phyloP scores from a whole-genome alignment of 768 basidiomycete genomes.

The Cystofilobasidium ferigula region DNA sequence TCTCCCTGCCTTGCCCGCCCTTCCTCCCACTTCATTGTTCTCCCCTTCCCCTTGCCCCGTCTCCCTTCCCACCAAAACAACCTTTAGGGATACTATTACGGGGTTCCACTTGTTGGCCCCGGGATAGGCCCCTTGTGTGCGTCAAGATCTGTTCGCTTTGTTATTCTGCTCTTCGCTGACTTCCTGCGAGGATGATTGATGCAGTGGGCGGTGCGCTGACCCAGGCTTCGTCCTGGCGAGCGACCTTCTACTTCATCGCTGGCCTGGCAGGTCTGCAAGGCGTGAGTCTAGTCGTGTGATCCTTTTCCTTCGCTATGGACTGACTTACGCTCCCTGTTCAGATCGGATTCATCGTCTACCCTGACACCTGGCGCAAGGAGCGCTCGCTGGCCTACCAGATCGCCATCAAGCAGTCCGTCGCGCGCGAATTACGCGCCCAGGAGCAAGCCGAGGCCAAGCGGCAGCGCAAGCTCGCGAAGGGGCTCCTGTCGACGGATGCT shows the following conservation, averaged over 20 bases:
- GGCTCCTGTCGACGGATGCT: constrained; percentile 28
- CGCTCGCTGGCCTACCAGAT: constrained; percentile 70
- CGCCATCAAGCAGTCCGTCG: constrained; percentile 45
- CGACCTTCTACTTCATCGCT: constrained; percentile 70
- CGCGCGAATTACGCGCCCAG: constrained; percentile 32
- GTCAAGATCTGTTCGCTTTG: constrained; percentile 28
- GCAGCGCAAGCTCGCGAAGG: constrained; percentile 28
- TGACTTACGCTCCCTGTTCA: too few species aligned
- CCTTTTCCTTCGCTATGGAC: too few species aligned
- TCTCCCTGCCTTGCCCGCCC: too few species aligned
- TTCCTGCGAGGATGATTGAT: background rate
- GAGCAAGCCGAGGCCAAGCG: constrained; percentile 31
- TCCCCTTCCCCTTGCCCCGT: too few species aligned
- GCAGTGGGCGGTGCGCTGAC: constrained; percentile 47
- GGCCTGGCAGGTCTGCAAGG: constrained; percentile 51
- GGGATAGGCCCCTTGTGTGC: constrained; percentile 33
- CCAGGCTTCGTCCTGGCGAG: constrained; percentile 61
- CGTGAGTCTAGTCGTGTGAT: constrained; percentile 27
- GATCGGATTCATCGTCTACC: constrained; percentile 23
- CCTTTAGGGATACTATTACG: constrained; percentile 65
- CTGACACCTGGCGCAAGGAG: constrained; percentile 27
- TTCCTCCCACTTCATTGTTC: too few species aligned
- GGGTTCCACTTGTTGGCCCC: constrained; percentile 61
- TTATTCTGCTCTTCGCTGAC: constrained; percentile 22
- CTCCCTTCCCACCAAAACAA: too few species aligned